Conservation (phyloP, 2,329 filamentous ascomycete species). For the Diaporthe sp. region DNA sequence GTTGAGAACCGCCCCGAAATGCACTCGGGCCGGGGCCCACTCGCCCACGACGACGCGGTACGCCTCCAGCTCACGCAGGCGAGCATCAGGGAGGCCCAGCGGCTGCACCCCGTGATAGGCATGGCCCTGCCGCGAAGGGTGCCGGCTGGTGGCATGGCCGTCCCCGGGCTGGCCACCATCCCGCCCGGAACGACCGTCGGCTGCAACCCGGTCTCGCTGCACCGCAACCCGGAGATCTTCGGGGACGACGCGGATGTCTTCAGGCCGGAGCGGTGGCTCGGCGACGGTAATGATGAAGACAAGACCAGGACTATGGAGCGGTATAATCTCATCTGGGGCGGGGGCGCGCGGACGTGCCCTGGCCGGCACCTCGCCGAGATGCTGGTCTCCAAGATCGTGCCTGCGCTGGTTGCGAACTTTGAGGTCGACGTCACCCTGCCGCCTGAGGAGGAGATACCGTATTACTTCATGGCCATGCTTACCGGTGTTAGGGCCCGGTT, state of each 20-base stretch:
- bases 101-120: conserved; percentile 63
- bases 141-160: conserved; percentile 50
- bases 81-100: conserved; percentile 63
- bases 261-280: conserved; percentile 62
- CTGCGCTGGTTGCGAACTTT: conserved; percentile 58
- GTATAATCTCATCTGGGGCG: conserved; percentile 64
- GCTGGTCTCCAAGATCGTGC: conserved; percentile 59
- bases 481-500: conserved; percentile 60
- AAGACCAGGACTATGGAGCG: conserved; percentile 58
- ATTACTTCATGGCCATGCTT: conserved; percentile 67
- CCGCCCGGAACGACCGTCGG: conserved; percentile 62
- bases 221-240: conserved; percentile 63
- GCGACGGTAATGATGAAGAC: conserved; percentile 35
- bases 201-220: conserved; percentile 63
- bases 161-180: conserved; percentile 55
- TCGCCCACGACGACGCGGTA: conserved; percentile 44
- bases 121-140: conserved; percentile 64
- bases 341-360: conserved; percentile 63
- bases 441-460: conserved; percentile 52
- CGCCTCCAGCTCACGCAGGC: conserved; percentile 55
- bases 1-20: conserved; percentile 40
- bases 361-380: conserved; percentile 65
- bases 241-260: conserved; percentile 59
- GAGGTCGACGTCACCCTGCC: conserved; percentile 57
- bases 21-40: background rate